phyloP scores from a whole-genome alignment of 2,329 filamentous ascomycete genomes.

The Sphaceloma murrayae region DNA sequence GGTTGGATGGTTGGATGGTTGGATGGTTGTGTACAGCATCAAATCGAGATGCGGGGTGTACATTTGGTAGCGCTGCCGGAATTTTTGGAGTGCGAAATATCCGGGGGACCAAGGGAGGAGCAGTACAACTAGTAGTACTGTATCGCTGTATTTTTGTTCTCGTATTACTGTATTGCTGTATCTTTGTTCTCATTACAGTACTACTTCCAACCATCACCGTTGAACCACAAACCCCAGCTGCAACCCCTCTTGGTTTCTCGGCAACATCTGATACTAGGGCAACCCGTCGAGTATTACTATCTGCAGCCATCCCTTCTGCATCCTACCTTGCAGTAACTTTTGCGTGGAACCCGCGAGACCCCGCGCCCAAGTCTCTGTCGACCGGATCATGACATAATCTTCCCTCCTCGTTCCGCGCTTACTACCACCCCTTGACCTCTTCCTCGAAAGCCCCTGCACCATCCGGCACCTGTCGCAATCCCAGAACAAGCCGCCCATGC shows the following conservation, averaged over 20 bases:
- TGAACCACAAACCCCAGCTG: conserved; percentile 6
- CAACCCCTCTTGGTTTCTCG: conserved; percentile 11
- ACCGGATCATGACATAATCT: conserved; percentile 15
- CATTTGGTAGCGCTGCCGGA: too few relatives aligned
- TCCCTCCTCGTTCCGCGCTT: conserved; percentile 1
- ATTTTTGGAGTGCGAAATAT: too few relatives aligned
- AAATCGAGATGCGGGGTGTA: too few relatives aligned
- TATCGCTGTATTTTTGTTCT: too few relatives aligned
- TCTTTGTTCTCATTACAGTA: too few relatives aligned
- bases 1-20: too few relatives aligned
- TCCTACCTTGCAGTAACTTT: neutral
- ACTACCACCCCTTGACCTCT: neutral
- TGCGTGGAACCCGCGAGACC: neutral
- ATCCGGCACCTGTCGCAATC: conserved; percentile 10
- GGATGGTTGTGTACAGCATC: too few relatives aligned
- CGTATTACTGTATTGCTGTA: too few relatives aligned
- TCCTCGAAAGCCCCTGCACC: too few relatives aligned
- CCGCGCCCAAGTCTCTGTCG: neutral
- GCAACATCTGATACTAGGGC: conserved; percentile 14
- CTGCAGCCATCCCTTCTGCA: neutral
- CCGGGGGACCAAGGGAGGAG: too few relatives aligned
- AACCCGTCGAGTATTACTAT: too few relatives aligned
- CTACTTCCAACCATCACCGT: conserved; percentile 2
- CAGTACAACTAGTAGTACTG: too few relatives aligned
- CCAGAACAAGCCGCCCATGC: conserved; percentile 2